Conservation (phyloP, 768 basidiomycete genomes). For the Tricholoma terreum region DNA sequence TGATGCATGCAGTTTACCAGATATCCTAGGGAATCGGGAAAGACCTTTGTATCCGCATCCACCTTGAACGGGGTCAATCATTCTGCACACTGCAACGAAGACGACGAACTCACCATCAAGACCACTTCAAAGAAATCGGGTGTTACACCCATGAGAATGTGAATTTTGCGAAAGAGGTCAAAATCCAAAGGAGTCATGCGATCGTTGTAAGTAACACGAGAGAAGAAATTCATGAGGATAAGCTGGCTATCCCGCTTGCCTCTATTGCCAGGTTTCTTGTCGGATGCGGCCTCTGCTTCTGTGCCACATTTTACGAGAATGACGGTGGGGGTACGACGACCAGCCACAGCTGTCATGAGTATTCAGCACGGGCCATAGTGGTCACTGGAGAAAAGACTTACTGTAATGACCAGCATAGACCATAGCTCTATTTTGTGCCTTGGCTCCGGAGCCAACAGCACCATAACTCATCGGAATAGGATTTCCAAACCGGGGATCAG, state of each 20-base stretch:
- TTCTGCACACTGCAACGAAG: not conserved
- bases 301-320: slow-evolving; percentile 97
- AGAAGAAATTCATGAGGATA: slow-evolving; percentile 99
- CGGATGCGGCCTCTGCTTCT: slow-evolving; percentile 73
- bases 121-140: slow-evolving; percentile 98
- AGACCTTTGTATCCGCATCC: slow-evolving; percentile 97
- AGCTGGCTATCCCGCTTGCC: slow-evolving; percentile 99
- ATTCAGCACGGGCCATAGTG: not conserved
- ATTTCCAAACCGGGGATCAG: slow-evolving; percentile 93
- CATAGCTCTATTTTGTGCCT: slow-evolving; percentile 92
- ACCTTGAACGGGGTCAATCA: slow-evolving; percentile 53
- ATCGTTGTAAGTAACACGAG: slow-evolving; percentile 98
- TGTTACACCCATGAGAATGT: slow-evolving; percentile 96
- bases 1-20: slow-evolving; percentile 99
- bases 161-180: slow-evolving; percentile 95
- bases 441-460: slow-evolving; percentile 87
- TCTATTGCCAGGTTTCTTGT: slow-evolving; percentile 96
- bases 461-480: slow-evolving; percentile 92
- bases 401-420: slow-evolving; percentile 99
- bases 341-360: slow-evolving; percentile 58
- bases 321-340: slow-evolving; percentile 89
- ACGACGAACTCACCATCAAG: slow-evolving; percentile 75
- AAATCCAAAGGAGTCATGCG: slow-evolving; percentile 98
- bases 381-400: slow-evolving; percentile 39
- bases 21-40: slow-evolving; percentile 83